Percentiles rank a stretch among this genome's conserved stretches.
These are phyloP conservation scores for Pleurotus djamor DNA, from an alignment of 768 basidiomycete species.

Conservation along the genomic window DNA sequence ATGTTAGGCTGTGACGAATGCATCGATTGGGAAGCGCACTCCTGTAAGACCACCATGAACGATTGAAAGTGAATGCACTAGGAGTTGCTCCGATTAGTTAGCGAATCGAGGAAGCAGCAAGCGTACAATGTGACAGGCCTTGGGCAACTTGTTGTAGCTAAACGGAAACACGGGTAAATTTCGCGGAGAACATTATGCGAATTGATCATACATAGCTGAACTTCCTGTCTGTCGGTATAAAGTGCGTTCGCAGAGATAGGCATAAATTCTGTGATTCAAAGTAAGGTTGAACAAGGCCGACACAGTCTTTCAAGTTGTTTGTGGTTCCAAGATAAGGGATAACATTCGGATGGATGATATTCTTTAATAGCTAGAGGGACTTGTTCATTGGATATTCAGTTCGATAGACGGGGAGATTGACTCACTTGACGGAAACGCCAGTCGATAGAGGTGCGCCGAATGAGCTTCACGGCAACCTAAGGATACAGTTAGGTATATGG, in stretches of 20 bases:
- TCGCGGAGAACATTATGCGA: too few species aligned
- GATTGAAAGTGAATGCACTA: not conserved
- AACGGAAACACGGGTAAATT: not conserved
- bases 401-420: too few species aligned
- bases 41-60: conserved; percentile 3
- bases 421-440: not conserved
- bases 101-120: not conserved
- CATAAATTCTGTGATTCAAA: not conserved
- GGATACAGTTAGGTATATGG: not conserved
- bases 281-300: not conserved
- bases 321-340: not conserved
- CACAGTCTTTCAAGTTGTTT: not conserved
- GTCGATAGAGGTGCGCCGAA: not conserved
- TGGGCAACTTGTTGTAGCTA: not conserved
- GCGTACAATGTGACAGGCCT: not conserved
- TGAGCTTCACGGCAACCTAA: not conserved
- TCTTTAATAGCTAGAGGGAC: not conserved
- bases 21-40: not conserved
- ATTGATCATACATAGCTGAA: not conserved
- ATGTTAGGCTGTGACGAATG: not conserved
- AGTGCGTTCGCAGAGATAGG: not conserved
- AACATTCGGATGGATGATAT: not conserved
- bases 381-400: too few species aligned
- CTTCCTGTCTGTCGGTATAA: not conserved
- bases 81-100: not conserved